These are phyloP conservation scores for Podaxis sp. DNA, from an alignment of 768 basidiomycete genomes.

Conservation along the genomic window DNA sequence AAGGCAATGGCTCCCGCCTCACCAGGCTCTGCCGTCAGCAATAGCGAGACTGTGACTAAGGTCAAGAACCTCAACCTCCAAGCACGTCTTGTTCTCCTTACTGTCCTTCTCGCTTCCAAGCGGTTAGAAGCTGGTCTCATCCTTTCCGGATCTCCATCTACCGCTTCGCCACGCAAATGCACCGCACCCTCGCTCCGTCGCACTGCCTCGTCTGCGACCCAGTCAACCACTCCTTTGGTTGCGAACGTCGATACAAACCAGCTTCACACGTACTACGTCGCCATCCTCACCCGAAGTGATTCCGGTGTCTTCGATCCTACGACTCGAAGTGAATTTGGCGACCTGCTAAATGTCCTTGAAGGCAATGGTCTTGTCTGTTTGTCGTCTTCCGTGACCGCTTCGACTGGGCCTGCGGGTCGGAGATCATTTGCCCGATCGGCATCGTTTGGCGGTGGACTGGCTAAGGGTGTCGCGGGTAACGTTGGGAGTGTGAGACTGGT, in stretches of 20 bases:
- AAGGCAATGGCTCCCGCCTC: constrained; percentile 26
- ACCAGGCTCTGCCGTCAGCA: constrained; percentile 26
- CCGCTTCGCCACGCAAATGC: constrained; percentile 35
- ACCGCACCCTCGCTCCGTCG: constrained; percentile 54
- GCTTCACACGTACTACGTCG: constrained; percentile 63
- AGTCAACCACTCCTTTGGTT: constrained; percentile 20
- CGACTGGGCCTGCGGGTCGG: constrained; percentile 40
- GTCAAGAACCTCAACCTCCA: constrained; percentile 72
- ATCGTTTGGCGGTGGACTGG: constrained; percentile 48
- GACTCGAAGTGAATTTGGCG: constrained; percentile 74
- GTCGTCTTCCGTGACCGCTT: constrained; percentile 36
- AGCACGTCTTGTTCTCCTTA: constrained; percentile 66
- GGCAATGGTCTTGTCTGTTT: constrained; percentile 63
- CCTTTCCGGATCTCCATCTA: constrained; percentile 38
- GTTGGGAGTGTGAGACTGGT: constrained; percentile 55
- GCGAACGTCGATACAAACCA: constrained; percentile 55
- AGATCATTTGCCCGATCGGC: constrained; percentile 55
- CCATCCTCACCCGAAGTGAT: constrained; percentile 56
- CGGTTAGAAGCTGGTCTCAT: constrained; percentile 59
- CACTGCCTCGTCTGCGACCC: constrained; percentile 33
- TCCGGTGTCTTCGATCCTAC: constrained; percentile 59
- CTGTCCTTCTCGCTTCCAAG: constrained; percentile 61
- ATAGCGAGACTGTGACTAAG: constrained; percentile 66
- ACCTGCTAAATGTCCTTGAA: constrained; percentile 71
- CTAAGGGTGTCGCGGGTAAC: constrained; percentile 32